A percentile compares a stretch with the other conserved stretches of the same genome.
These are phyloP conservation scores for Verticillium nubilum DNA, from an alignment of 2,329 filamentous ascomycete species.

Conservation along the genomic window DNA sequence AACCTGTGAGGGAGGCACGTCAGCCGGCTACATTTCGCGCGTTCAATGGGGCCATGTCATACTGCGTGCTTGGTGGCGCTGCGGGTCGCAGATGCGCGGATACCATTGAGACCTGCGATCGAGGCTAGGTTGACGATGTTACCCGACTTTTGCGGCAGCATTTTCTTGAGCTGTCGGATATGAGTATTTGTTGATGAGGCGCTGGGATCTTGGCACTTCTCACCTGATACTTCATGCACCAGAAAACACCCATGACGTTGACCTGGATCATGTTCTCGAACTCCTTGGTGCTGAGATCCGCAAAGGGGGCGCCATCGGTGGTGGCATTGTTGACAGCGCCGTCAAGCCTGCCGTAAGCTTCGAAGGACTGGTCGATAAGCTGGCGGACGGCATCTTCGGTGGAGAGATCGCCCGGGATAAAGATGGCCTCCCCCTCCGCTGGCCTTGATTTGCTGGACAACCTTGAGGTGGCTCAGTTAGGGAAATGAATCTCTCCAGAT, in stretches of 20 bases:
- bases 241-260: constrained; percentile 37
- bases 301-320: constrained; percentile 22
- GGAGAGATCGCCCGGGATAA: constrained; percentile 3
- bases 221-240: constrained; percentile 31
- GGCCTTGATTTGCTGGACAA: neutral
- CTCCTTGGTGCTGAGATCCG: constrained; percentile 26
- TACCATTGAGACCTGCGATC: constrained; percentile 7
- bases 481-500: neutral
- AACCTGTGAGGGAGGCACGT: neutral
- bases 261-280: constrained; percentile 34
- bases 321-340: constrained; percentile 34
- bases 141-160: constrained; percentile 1
- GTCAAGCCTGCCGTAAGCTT: constrained; percentile 29
- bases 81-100: constrained; percentile 6
- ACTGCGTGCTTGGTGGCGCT: constrained; percentile 8
- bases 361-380: constrained; percentile 18
- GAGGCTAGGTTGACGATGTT: constrained; percentile 11
- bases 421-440: neutral
- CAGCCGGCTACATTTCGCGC: neutral
- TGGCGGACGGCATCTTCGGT: constrained; percentile 22
- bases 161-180: neutral
- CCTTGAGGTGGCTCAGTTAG: neutral
- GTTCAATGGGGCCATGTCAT: neutral
- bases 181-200: constrained; percentile 19
- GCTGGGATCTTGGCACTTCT: constrained; percentile 34